Conservation (phyloP, 768 basidiomycete species). For the Amanita thiersii region DNA sequence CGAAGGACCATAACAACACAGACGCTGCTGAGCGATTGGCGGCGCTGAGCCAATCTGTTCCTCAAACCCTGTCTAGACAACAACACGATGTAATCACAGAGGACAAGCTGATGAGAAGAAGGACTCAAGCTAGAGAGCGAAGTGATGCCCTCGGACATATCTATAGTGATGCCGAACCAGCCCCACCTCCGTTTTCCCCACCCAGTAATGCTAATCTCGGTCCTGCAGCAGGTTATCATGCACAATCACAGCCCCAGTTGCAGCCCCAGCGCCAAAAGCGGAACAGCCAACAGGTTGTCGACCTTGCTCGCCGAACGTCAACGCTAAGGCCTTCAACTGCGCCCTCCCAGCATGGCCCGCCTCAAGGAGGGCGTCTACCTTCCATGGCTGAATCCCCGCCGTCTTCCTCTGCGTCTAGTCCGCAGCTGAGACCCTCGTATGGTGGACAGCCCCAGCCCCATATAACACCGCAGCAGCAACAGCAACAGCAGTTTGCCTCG, state of each 20-base stretch:
- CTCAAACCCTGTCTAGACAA: constrained; percentile 60
- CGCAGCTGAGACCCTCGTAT: not conserved
- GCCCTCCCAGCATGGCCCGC: constrained; percentile 12
- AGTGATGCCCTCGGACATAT: constrained; percentile 29
- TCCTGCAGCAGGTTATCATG: not conserved
- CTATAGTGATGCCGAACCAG: too few species aligned
- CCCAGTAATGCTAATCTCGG: constrained; percentile 6
- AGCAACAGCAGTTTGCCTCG: constrained; percentile 22
- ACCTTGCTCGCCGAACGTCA: constrained; percentile 6
- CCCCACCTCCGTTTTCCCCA: too few species aligned
- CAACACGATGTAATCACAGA: constrained; percentile 81
- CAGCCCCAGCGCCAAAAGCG: constrained; percentile 9
- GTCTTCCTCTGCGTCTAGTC: constrained; percentile 3
- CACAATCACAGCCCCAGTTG: constrained; percentile 5
- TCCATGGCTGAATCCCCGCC: constrained; percentile 2
- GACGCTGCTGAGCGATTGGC: constrained; percentile 72
- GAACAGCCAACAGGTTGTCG: constrained; percentile 6
- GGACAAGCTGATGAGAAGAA: constrained; percentile 70
- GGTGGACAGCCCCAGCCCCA: constrained; percentile 3
- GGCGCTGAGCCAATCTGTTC: constrained; percentile 56
- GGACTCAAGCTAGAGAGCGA: constrained; percentile 63
- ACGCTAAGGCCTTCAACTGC: not conserved
- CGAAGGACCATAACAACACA: constrained; percentile 66
- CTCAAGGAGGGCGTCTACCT: not conserved
- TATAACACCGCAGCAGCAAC: constrained; percentile 11